Conservation (phyloP, 176 grass and related monocot genomes). For the Aegilops tauschii region DNA sequence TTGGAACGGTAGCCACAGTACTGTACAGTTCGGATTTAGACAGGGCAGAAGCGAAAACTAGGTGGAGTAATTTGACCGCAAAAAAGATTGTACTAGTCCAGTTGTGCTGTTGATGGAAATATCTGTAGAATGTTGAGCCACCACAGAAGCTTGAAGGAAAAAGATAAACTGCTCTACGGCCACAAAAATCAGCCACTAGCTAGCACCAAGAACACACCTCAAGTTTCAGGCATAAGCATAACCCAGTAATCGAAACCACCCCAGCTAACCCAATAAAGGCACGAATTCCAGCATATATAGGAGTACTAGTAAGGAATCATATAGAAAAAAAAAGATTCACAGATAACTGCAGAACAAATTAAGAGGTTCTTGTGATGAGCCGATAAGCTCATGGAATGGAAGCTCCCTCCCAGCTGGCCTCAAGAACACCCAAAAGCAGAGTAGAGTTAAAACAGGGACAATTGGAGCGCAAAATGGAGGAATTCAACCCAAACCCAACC, state of each 20-base stretch:
- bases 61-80: neutral
- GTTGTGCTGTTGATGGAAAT: slow-evolving; percentile 3
- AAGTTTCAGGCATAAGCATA: neutral
- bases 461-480: neutral
- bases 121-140: slow-evolving; percentile 10
- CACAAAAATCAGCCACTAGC: neutral
- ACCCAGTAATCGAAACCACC: neutral
- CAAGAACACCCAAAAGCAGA: neutral
- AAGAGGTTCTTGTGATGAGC: neutral
- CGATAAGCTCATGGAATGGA: neutral
- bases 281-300: neutral
- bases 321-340: neutral
- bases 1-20: neutral
- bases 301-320: neutral
- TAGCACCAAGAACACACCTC: neutral
- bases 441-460: neutral
- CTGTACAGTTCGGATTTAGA: slow-evolving; percentile 2
- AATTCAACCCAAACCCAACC: neutral
- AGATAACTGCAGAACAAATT: neutral
- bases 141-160: neutral
- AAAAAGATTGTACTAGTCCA: neutral
- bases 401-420: neutral
- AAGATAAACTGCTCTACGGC: neutral
- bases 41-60: neutral
- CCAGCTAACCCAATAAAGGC: neutral